phyloP scores from a whole-genome alignment of 352 stramenopile genomes.

The Phytophthora tubulina region DNA sequence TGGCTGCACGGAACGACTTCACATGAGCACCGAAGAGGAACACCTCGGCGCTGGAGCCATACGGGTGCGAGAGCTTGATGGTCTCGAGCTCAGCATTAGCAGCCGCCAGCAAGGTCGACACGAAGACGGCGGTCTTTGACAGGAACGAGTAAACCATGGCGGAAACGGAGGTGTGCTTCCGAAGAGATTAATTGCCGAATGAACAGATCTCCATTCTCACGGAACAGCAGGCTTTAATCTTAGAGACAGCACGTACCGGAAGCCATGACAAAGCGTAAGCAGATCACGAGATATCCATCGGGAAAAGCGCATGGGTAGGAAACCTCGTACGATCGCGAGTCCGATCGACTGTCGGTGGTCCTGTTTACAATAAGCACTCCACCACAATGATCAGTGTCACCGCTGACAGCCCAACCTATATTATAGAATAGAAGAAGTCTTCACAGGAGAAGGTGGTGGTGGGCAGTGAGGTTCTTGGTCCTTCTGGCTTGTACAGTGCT shows the following conservation, averaged over 20 bases:
- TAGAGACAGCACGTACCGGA: constrained; percentile 8
- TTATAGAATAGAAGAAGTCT: too few relatives aligned
- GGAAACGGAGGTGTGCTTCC: constrained; percentile 2
- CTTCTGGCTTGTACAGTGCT: too few relatives aligned
- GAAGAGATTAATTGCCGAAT: constrained; percentile 27
- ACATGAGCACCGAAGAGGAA: constrained; percentile 84
- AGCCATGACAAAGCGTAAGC: constrained; percentile 15
- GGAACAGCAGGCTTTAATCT: background rate
- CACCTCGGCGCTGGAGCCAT: constrained; percentile 68
- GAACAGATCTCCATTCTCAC: background rate
- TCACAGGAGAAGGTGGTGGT: too few relatives aligned
- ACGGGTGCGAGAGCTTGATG: constrained; percentile 63
- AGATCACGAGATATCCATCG: constrained; percentile 30
- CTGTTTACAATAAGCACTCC: background rate
- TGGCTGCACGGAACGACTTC: constrained; percentile 59
- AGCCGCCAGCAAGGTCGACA: constrained; percentile 24
- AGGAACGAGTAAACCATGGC: constrained; percentile 35
- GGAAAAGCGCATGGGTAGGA: constrained; percentile 20
- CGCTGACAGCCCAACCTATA: too few relatives aligned
- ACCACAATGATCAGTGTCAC: background rate
- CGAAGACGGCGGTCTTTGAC: constrained; percentile 26
- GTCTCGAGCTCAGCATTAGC: constrained; percentile 52
- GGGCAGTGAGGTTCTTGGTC: too few relatives aligned
- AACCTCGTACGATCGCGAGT: constrained; percentile 15
- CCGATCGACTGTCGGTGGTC: constrained; percentile 4